A percentile compares a stretch with the other conserved stretches of the same genome.
Evolutionary conservation across 495 filamentous ascomycete genomes (phyloP).

Genomic region (Hyaloscypha bicolor): DNA sequence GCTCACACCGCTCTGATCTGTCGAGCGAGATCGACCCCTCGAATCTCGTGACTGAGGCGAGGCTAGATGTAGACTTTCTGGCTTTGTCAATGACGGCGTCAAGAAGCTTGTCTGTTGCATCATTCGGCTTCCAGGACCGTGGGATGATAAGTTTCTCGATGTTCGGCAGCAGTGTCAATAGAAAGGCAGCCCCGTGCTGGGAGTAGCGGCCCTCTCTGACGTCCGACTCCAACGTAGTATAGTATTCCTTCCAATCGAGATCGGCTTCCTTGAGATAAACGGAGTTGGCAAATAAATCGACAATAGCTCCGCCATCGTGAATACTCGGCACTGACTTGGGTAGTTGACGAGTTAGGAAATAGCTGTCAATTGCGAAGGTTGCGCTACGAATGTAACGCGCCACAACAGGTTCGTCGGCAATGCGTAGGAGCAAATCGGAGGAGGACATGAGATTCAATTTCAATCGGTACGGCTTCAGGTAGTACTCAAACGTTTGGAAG

Average conservation of each 20-base stretch:
- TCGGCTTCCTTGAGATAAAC: constrained; percentile 37
- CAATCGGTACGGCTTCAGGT: constrained; percentile 13
- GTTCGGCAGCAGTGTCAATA: constrained; percentile 42
- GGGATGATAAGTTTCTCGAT: constrained; percentile 35
- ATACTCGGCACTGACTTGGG: constrained; percentile 19
- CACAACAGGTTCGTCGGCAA: constrained; percentile 40
- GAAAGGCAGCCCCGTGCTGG: constrained; percentile 39
- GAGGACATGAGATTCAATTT: background rate
- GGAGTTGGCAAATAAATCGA: constrained; percentile 37
- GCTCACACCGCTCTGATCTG: constrained; percentile 27
- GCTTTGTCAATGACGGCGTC: constrained; percentile 31
- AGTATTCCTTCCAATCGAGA: constrained; percentile 43
- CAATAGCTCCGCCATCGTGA: constrained; percentile 33
- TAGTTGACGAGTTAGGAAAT: constrained; percentile 10
- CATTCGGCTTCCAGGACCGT: constrained; percentile 21
- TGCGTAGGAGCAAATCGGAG: constrained; percentile 22
- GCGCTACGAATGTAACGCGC: constrained; percentile 41
- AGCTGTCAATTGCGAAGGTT: constrained; percentile 35
- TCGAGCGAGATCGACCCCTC: constrained; percentile 23
- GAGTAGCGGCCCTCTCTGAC: constrained; percentile 35
- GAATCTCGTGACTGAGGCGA: constrained; percentile 33
- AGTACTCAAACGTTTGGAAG: constrained; percentile 39
- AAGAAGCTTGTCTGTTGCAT: constrained; percentile 34
- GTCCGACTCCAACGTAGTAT: constrained; percentile 36
- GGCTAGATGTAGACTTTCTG: constrained; percentile 33